Evolutionary conservation across 306 rosid genomes (phyloP), one percentile per base, ranked within the genome.

Genomic region (Cucurbita argyrosperma): DNA sequence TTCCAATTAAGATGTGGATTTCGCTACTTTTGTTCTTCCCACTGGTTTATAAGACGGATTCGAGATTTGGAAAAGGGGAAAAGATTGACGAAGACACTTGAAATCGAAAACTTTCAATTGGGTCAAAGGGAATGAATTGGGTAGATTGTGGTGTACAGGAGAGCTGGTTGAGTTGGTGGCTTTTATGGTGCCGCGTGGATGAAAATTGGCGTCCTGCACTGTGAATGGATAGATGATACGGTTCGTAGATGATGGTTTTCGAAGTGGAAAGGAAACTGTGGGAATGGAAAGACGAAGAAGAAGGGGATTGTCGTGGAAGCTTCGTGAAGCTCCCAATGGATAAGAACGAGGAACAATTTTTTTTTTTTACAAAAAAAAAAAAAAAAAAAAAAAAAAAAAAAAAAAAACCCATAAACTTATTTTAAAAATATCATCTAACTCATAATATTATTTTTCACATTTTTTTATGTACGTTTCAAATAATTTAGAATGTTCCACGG

Each of bases 261-360:
- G 7, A 38, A 18, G 40, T 12, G 19, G 40, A 61, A 61, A 46
- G 51, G 40, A 61, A 35, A 18, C 19, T 3, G 40, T 7, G 53
- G 19, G 7, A 59, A 30, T 26, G 57, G 43, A 30, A 35, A 52
- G 38, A 73, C 35, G 50, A 19, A 6, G 35, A 40, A 15, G 11
- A 58, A 58, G 6, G 16, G n/a, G 62, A 45, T 15, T 70, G 45
- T 70, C 74, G 45, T 8, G 23, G 71, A 74, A 74, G 71, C 16
- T 60, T 74, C 77, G 35, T 60, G 18, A 16, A 74, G 73, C 79
- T 35, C 40, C 64, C 65, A 67, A 42, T 51, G 67, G 72, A 66
- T 66, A 66, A 45, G 39, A 9, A 66, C 10, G 51, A n/a, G 6
- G 0, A 39, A 64, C 35, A 30, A 30, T 30, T 26, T 26, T 26